Conservation (phyloP, 2,329 filamentous ascomycete species). For the Pseudogymnoascus sp. region DNA sequence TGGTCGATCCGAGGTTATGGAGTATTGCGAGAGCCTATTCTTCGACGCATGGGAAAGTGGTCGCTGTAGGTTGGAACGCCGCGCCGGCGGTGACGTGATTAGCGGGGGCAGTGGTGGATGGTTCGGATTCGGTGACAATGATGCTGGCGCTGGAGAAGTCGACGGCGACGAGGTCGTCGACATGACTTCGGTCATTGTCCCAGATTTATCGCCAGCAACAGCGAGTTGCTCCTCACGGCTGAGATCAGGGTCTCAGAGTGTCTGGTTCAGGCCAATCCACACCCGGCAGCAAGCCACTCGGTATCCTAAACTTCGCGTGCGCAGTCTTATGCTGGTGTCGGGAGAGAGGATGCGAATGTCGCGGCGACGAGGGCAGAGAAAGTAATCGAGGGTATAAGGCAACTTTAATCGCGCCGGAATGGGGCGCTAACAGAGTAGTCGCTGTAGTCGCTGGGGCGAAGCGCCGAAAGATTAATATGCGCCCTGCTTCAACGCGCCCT, state of each 20-base stretch:
- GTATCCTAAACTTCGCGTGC: not conserved
- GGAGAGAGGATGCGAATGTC: not conserved
- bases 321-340: constrained; percentile 3
- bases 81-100: constrained; percentile 46
- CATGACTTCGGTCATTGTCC: constrained; percentile 40
- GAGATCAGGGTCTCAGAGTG: constrained; percentile 4
- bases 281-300: not conserved
- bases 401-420: constrained; percentile 1
- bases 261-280: constrained; percentile 5
- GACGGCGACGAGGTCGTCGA: constrained; percentile 46
- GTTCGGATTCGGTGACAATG: constrained; percentile 40
- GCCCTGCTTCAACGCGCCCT: constrained; percentile 2
- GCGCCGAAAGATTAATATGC: constrained; percentile 2
- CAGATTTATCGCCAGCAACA: constrained; percentile 6
- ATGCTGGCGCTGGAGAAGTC: constrained; percentile 43
- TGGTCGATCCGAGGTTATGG: constrained; percentile 53
- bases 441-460: not conserved
- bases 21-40: constrained; percentile 78
- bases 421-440: constrained; percentile 1
- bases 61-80: constrained; percentile 52
- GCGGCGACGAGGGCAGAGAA: not conserved
- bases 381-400: not conserved
- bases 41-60: constrained; percentile 71
- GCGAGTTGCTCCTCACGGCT: constrained; percentile 2
- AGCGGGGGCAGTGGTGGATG: constrained; percentile 48